Base-by-base conservation (phyloP, 495 filamentous ascomycete species). In the Trichoderma gamsii region DNA sequence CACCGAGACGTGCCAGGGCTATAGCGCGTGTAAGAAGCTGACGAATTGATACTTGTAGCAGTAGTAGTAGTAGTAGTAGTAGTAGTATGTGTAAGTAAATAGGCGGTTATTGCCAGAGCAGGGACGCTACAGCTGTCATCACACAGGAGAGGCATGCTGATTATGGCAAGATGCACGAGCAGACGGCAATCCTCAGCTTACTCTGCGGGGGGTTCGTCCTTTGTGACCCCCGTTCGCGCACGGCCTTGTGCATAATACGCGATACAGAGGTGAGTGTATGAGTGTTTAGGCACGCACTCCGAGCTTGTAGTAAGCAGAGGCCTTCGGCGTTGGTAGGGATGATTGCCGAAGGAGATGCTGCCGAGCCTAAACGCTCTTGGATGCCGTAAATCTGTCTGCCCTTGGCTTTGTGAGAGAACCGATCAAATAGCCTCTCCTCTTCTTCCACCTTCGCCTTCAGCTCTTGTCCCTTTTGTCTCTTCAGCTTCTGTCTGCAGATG, bases 111-210 rank as follows among this genome's bases (percentile, higher is more conserved):
- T 32, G 27, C 21, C 13, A 61, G 25, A 61, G 16, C 56, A 61
- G n/a, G 56, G 56, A 61, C 56, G 3, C 27, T 4, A 25, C 56
- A 61, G 56, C 56, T 61, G 56, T 61, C 56, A 61, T 61, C 56
- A 29, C 56, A 61, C 56, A 61, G 11, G 56, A 61, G 56, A 61
- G 56, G 29, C 56, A 61, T 32, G 12, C 56, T 21, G 56, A 32
- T 13, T 61, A 12, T 61, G 56, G 56, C 56, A 61, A 23, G 13
- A 29, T 27, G 27, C 27, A 61, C 27, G 56, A 61, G 56, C 23
- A 61, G 23, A 61, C 56, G 29, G 56, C 56, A 61, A 61, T 61
- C 27, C 56, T 21, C 56, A 61, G 56, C 56, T 61, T 61, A 61
- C 56, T 61, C 23, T 61, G 56, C 56, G 25, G 56, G 27, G 56